Base-by-base conservation (phyloP, 2,329 filamentous ascomycete species). In the Penicillium sp. region DNA sequence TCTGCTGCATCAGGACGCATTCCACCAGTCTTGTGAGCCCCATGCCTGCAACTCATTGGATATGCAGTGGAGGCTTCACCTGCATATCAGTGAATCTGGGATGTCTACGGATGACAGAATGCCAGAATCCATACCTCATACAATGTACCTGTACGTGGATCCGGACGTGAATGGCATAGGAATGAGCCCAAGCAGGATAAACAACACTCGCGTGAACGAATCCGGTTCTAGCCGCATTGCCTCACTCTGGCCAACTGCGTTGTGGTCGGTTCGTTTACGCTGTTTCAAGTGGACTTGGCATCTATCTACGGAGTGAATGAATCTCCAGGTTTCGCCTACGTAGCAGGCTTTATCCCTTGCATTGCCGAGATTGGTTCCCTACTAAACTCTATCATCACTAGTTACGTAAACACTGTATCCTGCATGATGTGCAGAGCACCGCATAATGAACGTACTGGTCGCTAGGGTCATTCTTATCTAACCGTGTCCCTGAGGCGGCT, bases 341-440 rank as follows among this genome's bases (percentile, higher is more conserved):
- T 37, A 37, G 9, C 9, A 22, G 37, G 37, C 37, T 5, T 5
- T 31, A 55, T 46, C 56, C 58, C 58, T 60, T 60, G 51, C 58
- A 49, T 54, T 26, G 9, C 14, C 20, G 7, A 31, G 9, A 45
- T 40, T 49, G 45, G 35, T 44, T 6, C n/a, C 20, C 44, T 44
- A 23, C 35, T 18, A 43, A 59, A 59, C 54, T 59, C 51, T 54
- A 59, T 56, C 48, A 22, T 45, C 31, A n/a, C 46, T 49, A 20
- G 37, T 9, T 40, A 3, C 11, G 37, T 40, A 56, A 48, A 56
- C 47, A 48, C 35, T 55, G 53, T 51, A 51, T 48, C 43, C 48
- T 63, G 61, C 61, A 61, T 62, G 55, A 55, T 50, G 53, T 58
- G 54, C 55, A 60, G 57, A 45, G 41, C 23, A 44, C 9, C 35